Conservation (phyloP, 768 basidiomycete genomes). For the Lactarius vividus region DNA sequence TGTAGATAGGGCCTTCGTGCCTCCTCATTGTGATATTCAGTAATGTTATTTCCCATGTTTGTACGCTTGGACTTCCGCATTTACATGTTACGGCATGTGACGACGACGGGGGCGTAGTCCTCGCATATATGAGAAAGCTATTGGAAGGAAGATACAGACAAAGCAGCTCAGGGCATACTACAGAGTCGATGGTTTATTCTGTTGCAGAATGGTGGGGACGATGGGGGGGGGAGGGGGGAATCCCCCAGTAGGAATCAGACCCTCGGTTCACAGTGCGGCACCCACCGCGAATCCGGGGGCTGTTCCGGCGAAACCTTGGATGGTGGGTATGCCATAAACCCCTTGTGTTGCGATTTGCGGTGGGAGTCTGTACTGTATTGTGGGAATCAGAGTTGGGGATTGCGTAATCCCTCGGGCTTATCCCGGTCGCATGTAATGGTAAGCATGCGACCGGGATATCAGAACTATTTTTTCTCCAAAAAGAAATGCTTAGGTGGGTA, state of each 20-base stretch:
- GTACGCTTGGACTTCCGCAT: neutral
- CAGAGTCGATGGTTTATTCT: neutral
- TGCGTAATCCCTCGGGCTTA: neutral
- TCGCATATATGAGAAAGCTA: neutral
- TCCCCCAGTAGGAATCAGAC: neutral
- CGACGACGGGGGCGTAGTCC: neutral
- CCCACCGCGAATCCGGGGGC: neutral
- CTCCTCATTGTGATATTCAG: neutral
- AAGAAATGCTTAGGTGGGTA: neutral
- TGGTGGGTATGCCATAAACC: neutral
- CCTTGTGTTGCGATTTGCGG: neutral
- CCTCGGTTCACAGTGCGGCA: neutral
- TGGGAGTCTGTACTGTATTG: neutral
- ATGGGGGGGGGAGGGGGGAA: no score
- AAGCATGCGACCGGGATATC: no score
- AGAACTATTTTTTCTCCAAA: neutral
- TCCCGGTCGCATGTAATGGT: no score
- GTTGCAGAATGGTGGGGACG: neutral
- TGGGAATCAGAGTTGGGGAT: neutral
- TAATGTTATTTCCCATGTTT: constrained; percentile 10
- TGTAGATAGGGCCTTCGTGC: constrained; percentile 9
- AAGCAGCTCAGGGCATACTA: neutral
- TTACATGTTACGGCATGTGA: neutral
- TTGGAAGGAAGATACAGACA: neutral
- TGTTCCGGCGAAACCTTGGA: neutral